Evolutionary conservation across 148 eudicot species (phyloP).

Genomic region (Fallopia convolvulus): DNA sequence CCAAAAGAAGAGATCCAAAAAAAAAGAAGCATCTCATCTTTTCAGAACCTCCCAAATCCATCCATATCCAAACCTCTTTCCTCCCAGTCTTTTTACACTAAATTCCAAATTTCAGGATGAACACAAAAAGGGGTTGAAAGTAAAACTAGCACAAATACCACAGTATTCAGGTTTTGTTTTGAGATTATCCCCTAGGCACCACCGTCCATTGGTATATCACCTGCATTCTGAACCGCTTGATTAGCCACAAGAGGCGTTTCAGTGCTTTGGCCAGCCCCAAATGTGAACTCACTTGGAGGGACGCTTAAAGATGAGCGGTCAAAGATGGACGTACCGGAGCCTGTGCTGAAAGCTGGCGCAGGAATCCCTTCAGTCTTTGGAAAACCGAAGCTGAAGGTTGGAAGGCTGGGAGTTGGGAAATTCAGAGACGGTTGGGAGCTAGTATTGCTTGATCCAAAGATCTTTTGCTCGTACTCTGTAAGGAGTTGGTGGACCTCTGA

Average conservation of each 20-base stretch:
- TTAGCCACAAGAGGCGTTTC: constrained; percentile 12
- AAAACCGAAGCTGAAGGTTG: constrained; percentile 63
- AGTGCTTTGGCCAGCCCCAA: constrained; percentile 31
- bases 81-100: not conserved
- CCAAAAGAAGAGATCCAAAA: constrained; percentile 6
- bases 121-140: constrained; percentile 2
- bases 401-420: constrained; percentile 17
- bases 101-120: not conserved
- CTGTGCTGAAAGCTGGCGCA: constrained; percentile 43
- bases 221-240: constrained; percentile 18
- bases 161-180: not conserved
- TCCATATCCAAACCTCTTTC: not conserved
- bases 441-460: constrained; percentile 42
- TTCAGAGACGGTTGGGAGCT: constrained; percentile 14
- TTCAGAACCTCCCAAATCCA: not conserved
- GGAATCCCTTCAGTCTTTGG: constrained; percentile 36
- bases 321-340: constrained; percentile 39
- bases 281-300: constrained; percentile 40
- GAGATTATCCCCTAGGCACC: constrained; percentile 5
- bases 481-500: constrained; percentile 56
- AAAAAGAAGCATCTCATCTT: constrained; percentile 10
- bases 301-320: constrained; percentile 29
- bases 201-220: constrained; percentile 41
- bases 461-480: constrained; percentile 49
- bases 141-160: not conserved